Percentiles rank a stretch among this genome's conserved stretches.
Conservation (phyloP, 805 yeast genomes). For the Candida pseudofarinosa region DNA sequence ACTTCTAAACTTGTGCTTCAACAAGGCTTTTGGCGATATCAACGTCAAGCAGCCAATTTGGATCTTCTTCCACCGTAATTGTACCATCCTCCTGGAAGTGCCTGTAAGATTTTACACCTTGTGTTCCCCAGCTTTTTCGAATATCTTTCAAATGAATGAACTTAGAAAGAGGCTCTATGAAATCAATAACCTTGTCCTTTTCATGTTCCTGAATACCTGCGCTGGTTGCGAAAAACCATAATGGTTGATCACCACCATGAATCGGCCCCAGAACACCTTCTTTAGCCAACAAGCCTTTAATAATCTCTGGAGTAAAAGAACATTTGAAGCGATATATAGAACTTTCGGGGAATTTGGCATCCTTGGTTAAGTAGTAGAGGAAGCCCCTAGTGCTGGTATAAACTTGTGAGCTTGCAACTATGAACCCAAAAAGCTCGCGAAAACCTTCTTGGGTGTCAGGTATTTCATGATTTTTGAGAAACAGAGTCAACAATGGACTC, state of each 20-base stretch:
- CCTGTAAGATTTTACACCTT: slow-evolving; percentile 19
- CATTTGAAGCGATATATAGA: slow-evolving; percentile 26
- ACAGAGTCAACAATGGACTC: slow-evolving; percentile 12
- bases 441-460: slow-evolving; percentile 15
- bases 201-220: slow-evolving; percentile 25
- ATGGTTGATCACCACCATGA: slow-evolving; percentile 30
- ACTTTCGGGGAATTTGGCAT: slow-evolving; percentile 21
- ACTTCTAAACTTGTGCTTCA: background rate
- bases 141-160: slow-evolving; percentile 21
- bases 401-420: slow-evolving; percentile 36
- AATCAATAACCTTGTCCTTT: slow-evolving; percentile 13
- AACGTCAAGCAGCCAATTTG: slow-evolving; percentile 34
- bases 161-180: slow-evolving; percentile 25
- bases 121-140: slow-evolving; percentile 23
- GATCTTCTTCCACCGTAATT: slow-evolving; percentile 21
- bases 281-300: slow-evolving; percentile 16
- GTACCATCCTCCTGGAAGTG: slow-evolving; percentile 26
- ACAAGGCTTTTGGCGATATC: slow-evolving; percentile 20
- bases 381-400: slow-evolving; percentile 35
- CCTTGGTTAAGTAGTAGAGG: slow-evolving; percentile 20
- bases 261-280: slow-evolving; percentile 23
- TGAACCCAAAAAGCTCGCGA: slow-evolving; percentile 26
- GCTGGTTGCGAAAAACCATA: slow-evolving; percentile 28
- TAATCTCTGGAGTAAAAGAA: slow-evolving; percentile 21
- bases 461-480: slow-evolving; percentile 8